Conservation (phyloP, 805 yeast genomes). For the Saturnispora diversa region DNA sequence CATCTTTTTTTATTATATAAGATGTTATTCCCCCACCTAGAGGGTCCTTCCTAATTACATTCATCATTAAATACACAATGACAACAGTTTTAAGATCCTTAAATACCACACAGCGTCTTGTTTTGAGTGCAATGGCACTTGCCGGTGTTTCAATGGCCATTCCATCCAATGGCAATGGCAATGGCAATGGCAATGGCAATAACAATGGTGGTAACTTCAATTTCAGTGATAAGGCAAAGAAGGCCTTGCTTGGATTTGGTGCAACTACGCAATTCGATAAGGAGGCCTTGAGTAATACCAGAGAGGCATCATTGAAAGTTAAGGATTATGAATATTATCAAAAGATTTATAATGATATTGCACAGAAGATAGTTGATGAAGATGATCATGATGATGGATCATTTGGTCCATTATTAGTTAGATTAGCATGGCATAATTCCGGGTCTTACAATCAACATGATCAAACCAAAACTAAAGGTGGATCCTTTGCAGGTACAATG, state of each 20-base stretch:
- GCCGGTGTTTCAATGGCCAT: too few relatives aligned
- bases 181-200: too few relatives aligned
- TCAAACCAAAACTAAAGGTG: conserved; percentile 35
- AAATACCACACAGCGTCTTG: too few relatives aligned
- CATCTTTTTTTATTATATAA: too few relatives aligned
- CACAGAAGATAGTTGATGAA: conserved; percentile 44
- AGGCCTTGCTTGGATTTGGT: conserved; percentile 21
- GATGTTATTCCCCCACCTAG: too few relatives aligned
- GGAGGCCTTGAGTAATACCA: conserved; percentile 21
- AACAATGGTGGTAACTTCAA: not conserved
- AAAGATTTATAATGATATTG: conserved; percentile 67
- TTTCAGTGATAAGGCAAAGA: conserved; percentile 2
- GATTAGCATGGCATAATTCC: conserved; percentile 44
- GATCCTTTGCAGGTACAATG: conserved; percentile 52
- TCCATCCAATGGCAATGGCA: too few relatives aligned
- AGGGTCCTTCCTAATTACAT: too few relatives aligned
- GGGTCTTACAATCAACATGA: conserved; percentile 39
- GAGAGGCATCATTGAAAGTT: conserved; percentile 28
- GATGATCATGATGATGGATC: conserved; percentile 58
- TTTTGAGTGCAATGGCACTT: too few relatives aligned
- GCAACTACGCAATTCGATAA: conserved; percentile 30
- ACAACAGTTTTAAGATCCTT: too few relatives aligned
- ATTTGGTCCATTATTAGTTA: conserved; percentile 38
- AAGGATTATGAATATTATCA: conserved; percentile 48
- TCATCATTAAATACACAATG: too few relatives aligned